Conservation (phyloP, 1,139 yeast species). For the Yamadazyma blattariae region DNA sequence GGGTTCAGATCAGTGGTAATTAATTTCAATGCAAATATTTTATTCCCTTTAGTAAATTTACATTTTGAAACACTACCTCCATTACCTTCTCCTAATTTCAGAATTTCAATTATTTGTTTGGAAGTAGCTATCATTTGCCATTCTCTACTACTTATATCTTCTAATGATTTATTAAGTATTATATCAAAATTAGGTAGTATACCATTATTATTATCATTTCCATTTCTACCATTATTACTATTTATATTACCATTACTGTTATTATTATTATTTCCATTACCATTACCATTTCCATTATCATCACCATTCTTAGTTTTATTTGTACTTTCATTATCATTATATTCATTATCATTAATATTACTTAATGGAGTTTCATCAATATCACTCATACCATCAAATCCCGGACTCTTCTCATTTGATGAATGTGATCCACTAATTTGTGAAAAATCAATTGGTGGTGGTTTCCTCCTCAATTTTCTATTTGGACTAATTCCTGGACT, state of each 20-base stretch:
- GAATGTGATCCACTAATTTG: slow-evolving; percentile 30
- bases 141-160: slow-evolving; percentile 67
- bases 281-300: background rate
- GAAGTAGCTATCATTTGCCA: slow-evolving; percentile 68
- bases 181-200: background rate
- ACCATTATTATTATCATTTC: background rate
- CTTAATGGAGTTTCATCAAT: background rate
- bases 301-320: background rate
- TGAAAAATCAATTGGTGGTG: slow-evolving; percentile 44
- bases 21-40: slow-evolving; percentile 83
- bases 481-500: slow-evolving; percentile 4
- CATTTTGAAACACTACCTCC: slow-evolving; percentile 92
- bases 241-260: background rate
- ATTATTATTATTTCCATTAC: background rate
- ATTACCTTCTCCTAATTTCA: slow-evolving; percentile 86
- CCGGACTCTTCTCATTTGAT: slow-evolving; percentile 7
- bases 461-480: slow-evolving; percentile 34
- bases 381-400: background rate
- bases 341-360: background rate
- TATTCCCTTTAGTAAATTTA: slow-evolving; percentile 10
- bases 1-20: slow-evolving; percentile 77
- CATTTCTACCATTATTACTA: background rate
- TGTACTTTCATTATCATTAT: background rate
- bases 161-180: slow-evolving; percentile 28
- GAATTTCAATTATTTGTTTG: slow-evolving; percentile 36